Evolutionary conservation across 257 asterid species (phyloP).

Genomic region (Solanum arcanum): DNA sequence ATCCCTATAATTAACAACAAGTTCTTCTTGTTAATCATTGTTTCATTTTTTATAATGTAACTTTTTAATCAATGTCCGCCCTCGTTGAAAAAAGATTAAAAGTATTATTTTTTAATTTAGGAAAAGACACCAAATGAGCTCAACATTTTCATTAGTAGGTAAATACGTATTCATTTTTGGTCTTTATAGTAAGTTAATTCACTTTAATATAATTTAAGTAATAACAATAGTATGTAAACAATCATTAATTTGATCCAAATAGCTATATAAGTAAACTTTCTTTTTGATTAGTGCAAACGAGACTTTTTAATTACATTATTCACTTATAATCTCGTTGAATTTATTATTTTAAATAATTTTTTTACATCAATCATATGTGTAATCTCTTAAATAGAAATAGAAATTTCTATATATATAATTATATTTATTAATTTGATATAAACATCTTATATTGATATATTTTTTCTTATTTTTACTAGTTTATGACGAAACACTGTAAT

Average conservation of each 20-base stretch:
- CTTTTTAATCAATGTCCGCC: not conserved
- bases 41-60: not conserved
- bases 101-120: not conserved
- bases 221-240: not conserved
- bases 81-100: not conserved
- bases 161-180: not conserved
- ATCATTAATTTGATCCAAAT: not conserved
- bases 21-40: not conserved
- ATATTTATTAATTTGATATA: no score
- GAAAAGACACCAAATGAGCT: not conserved
- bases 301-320: not conserved
- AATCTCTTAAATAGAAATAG: not conserved
- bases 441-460: no score
- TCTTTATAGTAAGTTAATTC: not conserved
- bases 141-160: not conserved
- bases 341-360: not conserved
- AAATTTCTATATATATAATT: no score
- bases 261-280: not conserved
- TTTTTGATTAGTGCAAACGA: not conserved
- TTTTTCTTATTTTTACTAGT: no score
- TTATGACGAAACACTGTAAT: not conserved
- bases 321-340: not conserved
- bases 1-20: no score
- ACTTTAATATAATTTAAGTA: not conserved
- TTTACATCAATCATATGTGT: not conserved